Evolutionary conservation across 2,329 filamentous ascomycete species (phyloP).

Genomic region (Aureobasidium sp.): DNA sequence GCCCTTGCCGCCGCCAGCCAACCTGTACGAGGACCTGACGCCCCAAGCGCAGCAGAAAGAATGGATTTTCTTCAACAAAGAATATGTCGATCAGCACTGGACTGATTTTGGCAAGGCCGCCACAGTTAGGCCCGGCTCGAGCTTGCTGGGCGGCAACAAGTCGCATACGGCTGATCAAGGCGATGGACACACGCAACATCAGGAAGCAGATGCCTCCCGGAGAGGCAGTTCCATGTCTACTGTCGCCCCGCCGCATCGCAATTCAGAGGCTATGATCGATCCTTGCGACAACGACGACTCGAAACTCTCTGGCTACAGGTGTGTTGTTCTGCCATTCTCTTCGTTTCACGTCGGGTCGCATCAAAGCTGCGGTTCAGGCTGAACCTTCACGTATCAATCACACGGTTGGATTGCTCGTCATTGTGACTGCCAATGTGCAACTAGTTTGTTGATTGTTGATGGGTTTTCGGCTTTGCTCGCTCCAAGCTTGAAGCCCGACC

Average conservation of each 20-base stretch:
- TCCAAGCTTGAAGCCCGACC: not conserved
- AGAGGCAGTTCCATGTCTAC: constrained; percentile 36
- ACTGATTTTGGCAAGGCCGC: constrained; percentile 41
- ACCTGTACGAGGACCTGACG: constrained; percentile 47
- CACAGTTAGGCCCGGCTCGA: constrained; percentile 42
- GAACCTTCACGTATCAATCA: not conserved
- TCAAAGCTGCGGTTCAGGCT: not conserved
- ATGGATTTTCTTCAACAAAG: constrained; percentile 54
- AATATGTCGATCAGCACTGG: constrained; percentile 34
- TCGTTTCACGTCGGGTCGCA: not conserved
- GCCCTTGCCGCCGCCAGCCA: constrained; percentile 57
- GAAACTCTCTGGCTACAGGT: constrained; percentile 38
- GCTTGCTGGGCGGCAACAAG: constrained; percentile 34
- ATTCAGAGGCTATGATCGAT: constrained; percentile 23
- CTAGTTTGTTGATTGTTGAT: constrained; percentile 3
- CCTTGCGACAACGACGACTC: constrained; percentile 28
- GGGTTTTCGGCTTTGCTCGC: constrained; percentile 1
- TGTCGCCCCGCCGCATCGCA: constrained; percentile 24
- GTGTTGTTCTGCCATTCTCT: constrained; percentile 20
- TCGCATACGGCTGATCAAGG: not conserved
- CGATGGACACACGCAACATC: constrained; percentile 22
- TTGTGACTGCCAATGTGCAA: not conserved
- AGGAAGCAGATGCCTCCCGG: constrained; percentile 27
- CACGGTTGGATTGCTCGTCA: not conserved
- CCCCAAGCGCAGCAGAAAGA: constrained; percentile 51